Evolutionary conservation across 805 yeast genomes (phyloP), one percentile per base, ranked within the genome.

Genomic region (Blastobotrys parvus): DNA sequence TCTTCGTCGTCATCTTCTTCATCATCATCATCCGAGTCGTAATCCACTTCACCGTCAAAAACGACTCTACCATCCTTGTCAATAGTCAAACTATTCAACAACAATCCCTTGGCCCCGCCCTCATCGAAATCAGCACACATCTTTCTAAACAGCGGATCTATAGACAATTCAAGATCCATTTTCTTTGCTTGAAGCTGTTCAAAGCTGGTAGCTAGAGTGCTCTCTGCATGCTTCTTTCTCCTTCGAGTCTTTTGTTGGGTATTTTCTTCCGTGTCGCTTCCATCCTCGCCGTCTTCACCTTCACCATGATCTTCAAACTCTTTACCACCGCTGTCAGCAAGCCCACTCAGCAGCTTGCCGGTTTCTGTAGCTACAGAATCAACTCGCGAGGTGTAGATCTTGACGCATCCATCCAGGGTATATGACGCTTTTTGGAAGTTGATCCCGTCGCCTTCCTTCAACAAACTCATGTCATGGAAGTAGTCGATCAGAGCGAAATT

Each of bases 351-450:
- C 44, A 90, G 67, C 53, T 79, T 78, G 2, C 95, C 94, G 0
- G 97, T 88, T 55, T 89, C 97, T 6, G 82, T 80, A 3, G 89
- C 94, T 0, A 87, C 94, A 0, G 95, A 82, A 55, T 89, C 97
- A 18, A 90, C 88, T 54, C 97, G 74, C 13, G 94, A 83, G 10
- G 89, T 77, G 59, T 90, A 90, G 42, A 90, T 86, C 64, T 88
- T 88, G 27, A 89, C 90, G 68, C 97, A 89, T 0, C 97, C 97
- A 56, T 89, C 97, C 18, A 90, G 67, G 0, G 97, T 86, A 2
- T 94, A 87, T 0, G 92, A 78, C 0, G 97, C 97, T 52, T 80
- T 77, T 59, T 86, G 95, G 60, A 90, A 89, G 60, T 88, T 87
- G 54, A 89, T 84, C 33, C 78, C 72, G 44, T 82, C 87, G 3